Conservation (phyloP, 345 rosid species). For the Raphanus sativus region DNA sequence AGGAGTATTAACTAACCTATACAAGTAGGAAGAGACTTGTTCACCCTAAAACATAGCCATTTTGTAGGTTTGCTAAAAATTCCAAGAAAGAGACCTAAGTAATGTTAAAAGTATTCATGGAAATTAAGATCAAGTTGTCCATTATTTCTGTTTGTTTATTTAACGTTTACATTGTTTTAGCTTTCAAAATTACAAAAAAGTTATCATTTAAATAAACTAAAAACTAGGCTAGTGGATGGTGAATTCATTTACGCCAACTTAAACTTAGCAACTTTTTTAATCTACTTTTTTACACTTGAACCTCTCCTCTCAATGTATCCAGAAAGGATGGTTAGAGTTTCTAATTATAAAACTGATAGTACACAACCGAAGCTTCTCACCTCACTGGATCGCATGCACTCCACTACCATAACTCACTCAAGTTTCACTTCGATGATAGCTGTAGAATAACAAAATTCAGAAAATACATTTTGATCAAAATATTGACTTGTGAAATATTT, state of each 20-base stretch:
- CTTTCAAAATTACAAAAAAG: background rate
- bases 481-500: background rate
- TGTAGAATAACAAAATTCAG: background rate
- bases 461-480: background rate
- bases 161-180: background rate
- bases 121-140: background rate
- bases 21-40: background rate
- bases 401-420: background rate
- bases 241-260: background rate
- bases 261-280: no score
- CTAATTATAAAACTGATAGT: background rate
- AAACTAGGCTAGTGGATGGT: background rate
- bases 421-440: background rate
- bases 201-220: background rate
- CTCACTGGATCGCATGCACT: background rate
- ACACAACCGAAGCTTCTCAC: background rate
- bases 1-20: background rate
- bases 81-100: background rate
- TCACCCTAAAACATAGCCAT: background rate
- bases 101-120: background rate
- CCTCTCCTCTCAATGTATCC: background rate
- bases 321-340: background rate
- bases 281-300: no score
- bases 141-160: background rate
- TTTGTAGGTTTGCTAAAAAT: background rate